A percentile compares a stretch with the other conserved stretches of the same genome.
These are phyloP conservation scores for Volvariella volvacea DNA, from an alignment of 1,284 basidiomycete genomes.

Conservation along the genomic window DNA sequence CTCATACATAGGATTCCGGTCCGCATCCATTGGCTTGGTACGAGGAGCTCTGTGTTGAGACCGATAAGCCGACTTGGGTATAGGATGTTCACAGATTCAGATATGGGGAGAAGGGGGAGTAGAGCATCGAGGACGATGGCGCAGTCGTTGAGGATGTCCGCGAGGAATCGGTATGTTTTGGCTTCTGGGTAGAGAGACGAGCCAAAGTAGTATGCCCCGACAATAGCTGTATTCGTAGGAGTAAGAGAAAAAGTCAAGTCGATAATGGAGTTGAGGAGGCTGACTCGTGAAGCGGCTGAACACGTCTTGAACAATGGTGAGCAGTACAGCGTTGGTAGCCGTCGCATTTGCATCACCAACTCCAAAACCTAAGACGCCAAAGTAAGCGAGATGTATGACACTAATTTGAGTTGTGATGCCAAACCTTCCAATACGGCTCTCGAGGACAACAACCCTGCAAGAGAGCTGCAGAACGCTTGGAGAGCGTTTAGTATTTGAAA, in stretches of 20 bases:
- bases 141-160: slow-evolving; percentile 58
- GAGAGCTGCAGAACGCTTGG: slow-evolving; percentile 64
- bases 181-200: slow-evolving; percentile 62
- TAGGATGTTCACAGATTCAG: slow-evolving; percentile 23
- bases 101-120: slow-evolving; percentile 39
- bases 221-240: slow-evolving; percentile 38
- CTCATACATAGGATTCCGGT: slow-evolving; percentile 47
- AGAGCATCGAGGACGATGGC: slow-evolving; percentile 53
- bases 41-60: no score
- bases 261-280: slow-evolving; percentile 13
- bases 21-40: no score
- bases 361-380: slow-evolving; percentile 43
- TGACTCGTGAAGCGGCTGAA: slow-evolving; percentile 57
- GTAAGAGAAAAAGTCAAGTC: neutral
- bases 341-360: slow-evolving; percentile 61
- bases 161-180: slow-evolving; percentile 65
- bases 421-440: slow-evolving; percentile 63
- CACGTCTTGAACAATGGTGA: slow-evolving; percentile 58
- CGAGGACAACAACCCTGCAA: slow-evolving; percentile 56
- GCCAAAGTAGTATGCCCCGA: slow-evolving; percentile 54
- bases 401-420: neutral
- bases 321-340: slow-evolving; percentile 55
- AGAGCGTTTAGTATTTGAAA: slow-evolving; percentile 62
- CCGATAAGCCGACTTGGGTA: slow-evolving; percentile 18
- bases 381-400: neutral